Base-by-base conservation (phyloP, 192 early-diverging fungal genomes). In the Ambispora gerdemannii region DNA sequence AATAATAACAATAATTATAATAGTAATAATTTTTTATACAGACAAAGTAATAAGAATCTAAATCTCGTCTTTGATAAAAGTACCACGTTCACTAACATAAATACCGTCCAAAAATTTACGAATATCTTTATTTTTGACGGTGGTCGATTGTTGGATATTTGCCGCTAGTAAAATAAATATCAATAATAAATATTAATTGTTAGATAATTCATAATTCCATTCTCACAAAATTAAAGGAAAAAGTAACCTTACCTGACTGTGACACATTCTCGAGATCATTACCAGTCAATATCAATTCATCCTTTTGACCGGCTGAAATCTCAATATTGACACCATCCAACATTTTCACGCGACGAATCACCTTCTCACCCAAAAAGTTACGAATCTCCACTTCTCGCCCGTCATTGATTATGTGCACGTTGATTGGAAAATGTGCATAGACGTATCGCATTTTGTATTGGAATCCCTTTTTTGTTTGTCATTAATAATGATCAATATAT, bases 401-500 rank as follows among this genome's bases (percentile, higher is more conserved):
- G 63, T 83, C 81, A 67, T 92, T 84, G 68, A 82, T 76, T 70
- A 97, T 90, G 79, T 91, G 93, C 74, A 90, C 92, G 86, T 93
- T 95, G 85, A 98, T 98, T 82, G 97, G 97, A 85, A 98, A 98
- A 90, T 98, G 96, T 67, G 96, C 96, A 74, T 95, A 95, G 67
- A 97, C 96, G 79, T 92, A 96, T 74, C 95, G 93, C 91, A 98
- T 93, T 90, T 95, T 96, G 90, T 98, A 98, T 86, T 95, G 87
- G 87, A 89, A 98, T 53, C 96, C 96, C 84, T 83, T 30, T n/a
- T 8, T 49, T 47, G 36, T 47, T 47, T 38, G 49, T 25, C 50
- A 32, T 19, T 27, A 49, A 30, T 51, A 15, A 17, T 34, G 0
- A 20, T 33, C 10, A 49, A 50, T n/a, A n/a, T n/a, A n/a, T n/a